Evolutionary conservation across 2,329 filamentous ascomycete genomes (phyloP).

Genomic region (Cladorrhinum sp.): DNA sequence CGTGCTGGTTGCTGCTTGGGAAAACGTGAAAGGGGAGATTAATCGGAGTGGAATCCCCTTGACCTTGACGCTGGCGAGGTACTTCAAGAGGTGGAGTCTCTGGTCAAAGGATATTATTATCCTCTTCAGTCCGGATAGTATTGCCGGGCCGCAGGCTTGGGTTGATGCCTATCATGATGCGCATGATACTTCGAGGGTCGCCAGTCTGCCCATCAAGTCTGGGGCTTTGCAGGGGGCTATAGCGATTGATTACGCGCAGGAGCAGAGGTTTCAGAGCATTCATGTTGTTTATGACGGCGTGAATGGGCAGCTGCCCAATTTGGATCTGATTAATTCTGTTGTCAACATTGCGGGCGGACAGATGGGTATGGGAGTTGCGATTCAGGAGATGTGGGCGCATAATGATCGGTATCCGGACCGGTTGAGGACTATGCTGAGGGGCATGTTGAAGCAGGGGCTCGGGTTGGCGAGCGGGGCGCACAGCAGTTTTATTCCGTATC

Average conservation of each 20-base stretch:
- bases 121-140: constrained; percentile 82
- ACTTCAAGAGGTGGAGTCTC: constrained; percentile 96
- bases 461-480: constrained; percentile 88
- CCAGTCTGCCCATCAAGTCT: constrained; percentile 81
- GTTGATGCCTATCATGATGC: constrained; percentile 96
- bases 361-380: constrained; percentile 79
- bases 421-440: constrained; percentile 81
- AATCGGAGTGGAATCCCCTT: constrained; percentile 88
- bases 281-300: constrained; percentile 93
- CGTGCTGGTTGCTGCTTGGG: constrained; percentile 86
- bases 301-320: constrained; percentile 91
- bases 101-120: constrained; percentile 99
- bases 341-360: constrained; percentile 84
- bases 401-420: constrained; percentile 77
- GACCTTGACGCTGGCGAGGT: constrained; percentile 80
- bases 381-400: constrained; percentile 83
- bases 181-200: constrained; percentile 67
- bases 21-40: constrained; percentile 70
- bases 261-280: constrained; percentile 78
- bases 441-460: constrained; percentile 88
- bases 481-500: constrained; percentile 95
- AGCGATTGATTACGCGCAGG: constrained; percentile 88
- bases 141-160: constrained; percentile 90
- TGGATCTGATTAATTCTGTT: constrained; percentile 93
- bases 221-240: constrained; percentile 89